Percentiles rank a stretch among this genome's conserved stretches.
Evolutionary conservation across 2,329 filamentous ascomycete species (phyloP).

Genomic region (Talaromyces sp.): DNA sequence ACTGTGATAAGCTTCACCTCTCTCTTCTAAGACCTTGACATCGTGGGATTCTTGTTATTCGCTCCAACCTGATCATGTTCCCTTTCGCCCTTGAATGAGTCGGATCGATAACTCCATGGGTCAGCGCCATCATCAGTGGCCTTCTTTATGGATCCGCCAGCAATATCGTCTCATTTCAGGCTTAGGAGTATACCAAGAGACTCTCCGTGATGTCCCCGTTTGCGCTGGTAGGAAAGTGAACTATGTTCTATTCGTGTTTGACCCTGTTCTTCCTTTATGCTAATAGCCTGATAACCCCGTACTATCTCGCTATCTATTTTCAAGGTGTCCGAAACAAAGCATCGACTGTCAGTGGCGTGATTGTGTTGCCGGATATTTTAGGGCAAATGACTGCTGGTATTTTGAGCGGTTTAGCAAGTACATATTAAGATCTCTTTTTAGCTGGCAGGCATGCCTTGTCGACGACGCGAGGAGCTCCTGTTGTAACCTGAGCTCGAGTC

Average conservation of each 20-base stretch:
- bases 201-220: conserved; percentile 40
- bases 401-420: not conserved
- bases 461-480: too few species aligned
- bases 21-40: conserved; percentile 33
- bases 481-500: too few species aligned
- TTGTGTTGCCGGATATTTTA: conserved; percentile 6
- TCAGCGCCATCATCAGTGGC: conserved; percentile 32
- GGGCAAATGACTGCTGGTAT: not conserved
- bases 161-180: conserved; percentile 30
- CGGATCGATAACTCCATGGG: conserved; percentile 33
- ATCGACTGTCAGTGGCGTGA: not conserved
- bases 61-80: conserved; percentile 33
- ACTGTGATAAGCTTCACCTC: conserved; percentile 24
- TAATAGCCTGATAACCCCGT: conserved; percentile 3
- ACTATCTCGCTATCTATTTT: conserved; percentile 9
- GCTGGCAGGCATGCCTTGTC: too few species aligned
- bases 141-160: conserved; percentile 31
- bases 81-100: conserved; percentile 40
- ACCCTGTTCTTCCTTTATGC: conserved; percentile 2
- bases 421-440: not conserved
- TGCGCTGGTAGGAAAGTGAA: not conserved
- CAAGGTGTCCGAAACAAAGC: conserved; percentile 6
- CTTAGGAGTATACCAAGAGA: conserved; percentile 35
- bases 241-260: not conserved
- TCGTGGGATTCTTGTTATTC: conserved; percentile 36